Percentiles rank a stretch among this genome's conserved stretches.
These are phyloP conservation scores for Claviceps lovelessii DNA, from an alignment of 2,329 filamentous ascomycete genomes.

Conservation along the genomic window DNA sequence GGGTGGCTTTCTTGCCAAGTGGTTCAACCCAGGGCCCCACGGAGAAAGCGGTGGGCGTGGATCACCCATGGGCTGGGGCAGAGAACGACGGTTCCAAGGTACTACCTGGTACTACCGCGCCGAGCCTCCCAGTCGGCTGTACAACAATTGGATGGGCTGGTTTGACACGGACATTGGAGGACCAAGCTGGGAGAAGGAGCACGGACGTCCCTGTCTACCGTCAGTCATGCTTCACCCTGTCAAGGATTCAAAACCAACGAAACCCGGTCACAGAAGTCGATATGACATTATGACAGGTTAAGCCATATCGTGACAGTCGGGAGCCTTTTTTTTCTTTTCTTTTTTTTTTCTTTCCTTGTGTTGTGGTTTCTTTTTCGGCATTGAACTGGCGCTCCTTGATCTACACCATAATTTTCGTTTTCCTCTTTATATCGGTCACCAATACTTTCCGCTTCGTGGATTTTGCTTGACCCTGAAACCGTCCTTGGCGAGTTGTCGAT, in stretches of 20 bases:
- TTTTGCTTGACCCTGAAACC: not conserved
- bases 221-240: constrained; percentile 45
- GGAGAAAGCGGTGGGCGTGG: constrained; percentile 39
- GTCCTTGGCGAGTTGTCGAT: not conserved
- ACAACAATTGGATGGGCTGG: constrained; percentile 50
- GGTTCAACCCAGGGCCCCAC: constrained; percentile 45
- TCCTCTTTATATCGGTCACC: too few species aligned
- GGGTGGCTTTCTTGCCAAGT: constrained; percentile 36
- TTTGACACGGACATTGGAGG: constrained; percentile 41
- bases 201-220: constrained; percentile 44
- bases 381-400: too few species aligned
- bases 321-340: not conserved
- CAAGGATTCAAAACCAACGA: constrained; percentile 41
- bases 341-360: not conserved
- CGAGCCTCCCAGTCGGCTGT: constrained; percentile 40
- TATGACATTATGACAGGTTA: constrained; percentile 26
- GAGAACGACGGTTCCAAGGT: constrained; percentile 42
- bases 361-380: not conserved
- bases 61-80: constrained; percentile 45
- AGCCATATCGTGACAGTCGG: constrained; percentile 4
- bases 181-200: constrained; percentile 36
- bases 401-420: too few species aligned
- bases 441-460: not conserved
- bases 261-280: constrained; percentile 25
- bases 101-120: constrained; percentile 48